Percentiles rank a stretch among this genome's conserved stretches.
Conservation (phyloP, 2,329 filamentous ascomycete species). For the Pseudocercospora vitis region DNA sequence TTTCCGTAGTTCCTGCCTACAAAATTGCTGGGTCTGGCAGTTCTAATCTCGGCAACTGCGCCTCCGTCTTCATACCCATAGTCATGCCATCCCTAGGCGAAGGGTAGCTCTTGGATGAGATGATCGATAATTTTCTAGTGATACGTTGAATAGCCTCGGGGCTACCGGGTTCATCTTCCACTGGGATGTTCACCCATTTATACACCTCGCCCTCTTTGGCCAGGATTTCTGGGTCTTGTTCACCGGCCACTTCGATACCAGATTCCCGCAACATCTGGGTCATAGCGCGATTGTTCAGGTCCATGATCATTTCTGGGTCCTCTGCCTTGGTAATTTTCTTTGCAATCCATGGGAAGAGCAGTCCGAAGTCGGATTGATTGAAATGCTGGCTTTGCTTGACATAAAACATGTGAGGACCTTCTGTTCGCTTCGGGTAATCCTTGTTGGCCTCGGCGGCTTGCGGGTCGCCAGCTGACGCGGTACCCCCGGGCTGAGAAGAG, state of each 20-base stretch:
- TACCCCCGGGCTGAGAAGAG: slow-evolving; percentile 9
- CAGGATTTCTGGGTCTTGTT: slow-evolving; percentile 43
- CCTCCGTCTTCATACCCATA: slow-evolving; percentile 31
- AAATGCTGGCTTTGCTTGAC: slow-evolving; percentile 73
- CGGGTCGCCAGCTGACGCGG: neutral
- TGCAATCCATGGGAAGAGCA: slow-evolving; percentile 71
- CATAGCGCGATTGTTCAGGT: slow-evolving; percentile 80
- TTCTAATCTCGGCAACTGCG: slow-evolving; percentile 17
- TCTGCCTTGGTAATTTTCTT: slow-evolving; percentile 56
- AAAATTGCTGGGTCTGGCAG: slow-evolving; percentile 16
- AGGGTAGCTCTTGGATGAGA: slow-evolving; percentile 24
- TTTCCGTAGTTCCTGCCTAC: slow-evolving; percentile 3
- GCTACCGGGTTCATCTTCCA: slow-evolving; percentile 27
- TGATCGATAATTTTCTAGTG: slow-evolving; percentile 28
- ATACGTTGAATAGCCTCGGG: slow-evolving; percentile 22
- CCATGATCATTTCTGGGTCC: slow-evolving; percentile 73
- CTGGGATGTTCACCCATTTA: slow-evolving; percentile 31
- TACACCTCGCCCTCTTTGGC: slow-evolving; percentile 27
- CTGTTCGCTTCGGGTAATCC: slow-evolving; percentile 14
- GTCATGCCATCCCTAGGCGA: slow-evolving; percentile 31
- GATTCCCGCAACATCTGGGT: slow-evolving; percentile 65
- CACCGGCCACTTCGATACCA: slow-evolving; percentile 45
- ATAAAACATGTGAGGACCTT: slow-evolving; percentile 69
- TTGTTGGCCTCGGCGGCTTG: slow-evolving; percentile 5
- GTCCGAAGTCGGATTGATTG: slow-evolving; percentile 78